These are phyloP conservation scores for Cystofilobasidium ferigula DNA, from an alignment of 768 basidiomycete genomes.

Conservation along the genomic window DNA sequence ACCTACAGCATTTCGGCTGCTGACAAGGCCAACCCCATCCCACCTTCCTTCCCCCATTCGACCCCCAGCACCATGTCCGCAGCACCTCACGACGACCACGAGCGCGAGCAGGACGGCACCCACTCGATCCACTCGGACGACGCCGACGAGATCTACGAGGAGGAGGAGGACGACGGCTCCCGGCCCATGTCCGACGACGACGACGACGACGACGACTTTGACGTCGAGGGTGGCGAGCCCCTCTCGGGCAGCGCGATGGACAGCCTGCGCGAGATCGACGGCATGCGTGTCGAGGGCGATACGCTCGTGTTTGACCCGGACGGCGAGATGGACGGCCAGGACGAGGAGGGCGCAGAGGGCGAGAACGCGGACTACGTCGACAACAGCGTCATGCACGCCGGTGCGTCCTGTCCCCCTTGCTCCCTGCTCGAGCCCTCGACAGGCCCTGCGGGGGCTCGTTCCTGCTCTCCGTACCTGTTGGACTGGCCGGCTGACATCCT, in stretches of 20 bases:
- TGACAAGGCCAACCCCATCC: no score
- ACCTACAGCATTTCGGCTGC: no score
- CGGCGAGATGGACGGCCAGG: slow-evolving; percentile 59
- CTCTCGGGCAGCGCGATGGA: slow-evolving; percentile 34
- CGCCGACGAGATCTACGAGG: slow-evolving; percentile 29
- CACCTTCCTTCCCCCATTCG: neutral
- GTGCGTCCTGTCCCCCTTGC: slow-evolving; percentile 15
- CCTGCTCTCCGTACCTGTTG: neutral
- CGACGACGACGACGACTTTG: slow-evolving; percentile 35
- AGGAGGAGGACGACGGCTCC: slow-evolving; percentile 29
- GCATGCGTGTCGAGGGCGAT: slow-evolving; percentile 30
- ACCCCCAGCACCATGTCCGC: neutral
- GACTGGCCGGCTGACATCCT: neutral
- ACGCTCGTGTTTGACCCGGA: slow-evolving; percentile 36
- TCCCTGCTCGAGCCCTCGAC: slow-evolving; percentile 46
- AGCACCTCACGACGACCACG: neutral
- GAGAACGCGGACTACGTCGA: slow-evolving; percentile 27
- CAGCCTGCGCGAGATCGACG: slow-evolving; percentile 48
- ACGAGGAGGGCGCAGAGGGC: slow-evolving; percentile 43
- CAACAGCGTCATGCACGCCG: slow-evolving; percentile 27
- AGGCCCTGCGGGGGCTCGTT: neutral
- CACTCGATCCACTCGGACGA: slow-evolving; percentile 20
- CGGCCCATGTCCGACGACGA: slow-evolving; percentile 30
- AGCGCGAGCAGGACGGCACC: neutral
- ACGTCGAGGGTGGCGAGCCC: slow-evolving; percentile 53